phyloP scores from a whole-genome alignment of 1,284 basidiomycete genomes.

The Ceratorhiza oryzae-sativae region DNA sequence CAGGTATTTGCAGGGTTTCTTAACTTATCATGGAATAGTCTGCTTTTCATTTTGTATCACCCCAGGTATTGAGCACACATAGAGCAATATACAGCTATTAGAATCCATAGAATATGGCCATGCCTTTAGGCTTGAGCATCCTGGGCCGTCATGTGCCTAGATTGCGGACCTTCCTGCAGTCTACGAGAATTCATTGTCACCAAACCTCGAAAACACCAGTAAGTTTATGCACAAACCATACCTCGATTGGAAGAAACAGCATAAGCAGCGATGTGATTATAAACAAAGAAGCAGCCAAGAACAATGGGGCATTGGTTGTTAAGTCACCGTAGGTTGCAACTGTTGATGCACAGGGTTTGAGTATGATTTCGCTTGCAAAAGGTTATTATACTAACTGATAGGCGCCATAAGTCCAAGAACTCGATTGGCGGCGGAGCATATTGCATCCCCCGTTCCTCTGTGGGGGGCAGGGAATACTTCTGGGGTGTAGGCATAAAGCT shows the following conservation, averaged over 20 bases:
- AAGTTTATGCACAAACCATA: constrained; percentile 50
- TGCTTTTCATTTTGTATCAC: constrained; percentile 1
- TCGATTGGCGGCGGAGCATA: constrained; percentile 62
- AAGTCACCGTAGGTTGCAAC: constrained; percentile 39
- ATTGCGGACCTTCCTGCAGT: constrained; percentile 43
- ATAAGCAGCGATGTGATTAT: constrained; percentile 58
- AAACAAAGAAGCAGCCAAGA: constrained; percentile 64
- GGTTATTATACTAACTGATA: constrained; percentile 45
- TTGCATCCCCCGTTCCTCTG: constrained; percentile 68
- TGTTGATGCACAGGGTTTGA: not conserved
- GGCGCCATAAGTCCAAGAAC: constrained; percentile 64
- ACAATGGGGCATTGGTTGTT: constrained; percentile 57
- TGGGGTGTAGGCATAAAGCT: constrained; percentile 65
- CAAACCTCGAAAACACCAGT: too few relatives aligned
- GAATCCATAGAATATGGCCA: too few relatives aligned
- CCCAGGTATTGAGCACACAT: not conserved
- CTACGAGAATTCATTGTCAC: too few relatives aligned
- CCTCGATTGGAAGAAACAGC: constrained; percentile 65
- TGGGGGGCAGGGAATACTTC: constrained; percentile 71
- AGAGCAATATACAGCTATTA: not conserved
- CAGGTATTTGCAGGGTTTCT: not conserved
- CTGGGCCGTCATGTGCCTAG: not conserved
- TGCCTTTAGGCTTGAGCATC: not conserved
- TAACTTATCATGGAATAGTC: not conserved
- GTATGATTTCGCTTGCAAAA: not conserved